Base-by-base conservation (phyloP, 345 rosid species). In the Zanthoxylum bungeanum region DNA sequence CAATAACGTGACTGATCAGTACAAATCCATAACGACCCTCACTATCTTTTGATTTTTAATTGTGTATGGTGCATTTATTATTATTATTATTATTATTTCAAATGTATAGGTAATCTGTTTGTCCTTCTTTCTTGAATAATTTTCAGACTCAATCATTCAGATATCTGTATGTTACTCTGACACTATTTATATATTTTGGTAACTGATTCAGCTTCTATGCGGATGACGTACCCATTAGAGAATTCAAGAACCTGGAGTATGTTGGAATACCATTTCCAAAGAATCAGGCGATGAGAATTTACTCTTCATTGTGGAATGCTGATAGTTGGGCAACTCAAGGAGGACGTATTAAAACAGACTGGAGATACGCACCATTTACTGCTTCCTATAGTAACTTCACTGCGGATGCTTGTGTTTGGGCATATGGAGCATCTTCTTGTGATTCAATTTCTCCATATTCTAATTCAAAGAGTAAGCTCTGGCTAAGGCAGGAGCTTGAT, bases 251-350 rank as follows among this genome's bases (percentile, higher is more conserved):
- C 79, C 57, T 83, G 67, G 85, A 87, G 64, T 69, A 83, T 22
- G 57, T 33, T 1, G 82, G 86, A 0, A 76, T 89, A 10, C 81
- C 80, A 0, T 88, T 75, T 71, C 95, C 91, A 14, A 84, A 66
- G 75, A 72, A 67, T 49, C 91, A 90, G 64, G 74, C 91, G 9
- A 88, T 90, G 95, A 81, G 84, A 72, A 59, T 88, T 6, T 81
- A 85, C 85, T 81, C 88, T 22, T 86, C 85, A 49, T 72, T 90
- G 19, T 87, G 88, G 92, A 88, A 88, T 66, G 92, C 88, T 3
- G 85, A 84, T 11, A 86, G 86, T 73, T 89, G 92, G 92, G 89
- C 88, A 6, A 89, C 90, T 7, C 77, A 89, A 44, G 92, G 89
- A 33, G 92, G 95, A 5, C 82, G 75, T 4, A 64, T 90, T 5